These are phyloP conservation scores for Hibiscus mutabilis DNA, from an alignment of 345 rosid genomes.

Conservation along the genomic window DNA sequence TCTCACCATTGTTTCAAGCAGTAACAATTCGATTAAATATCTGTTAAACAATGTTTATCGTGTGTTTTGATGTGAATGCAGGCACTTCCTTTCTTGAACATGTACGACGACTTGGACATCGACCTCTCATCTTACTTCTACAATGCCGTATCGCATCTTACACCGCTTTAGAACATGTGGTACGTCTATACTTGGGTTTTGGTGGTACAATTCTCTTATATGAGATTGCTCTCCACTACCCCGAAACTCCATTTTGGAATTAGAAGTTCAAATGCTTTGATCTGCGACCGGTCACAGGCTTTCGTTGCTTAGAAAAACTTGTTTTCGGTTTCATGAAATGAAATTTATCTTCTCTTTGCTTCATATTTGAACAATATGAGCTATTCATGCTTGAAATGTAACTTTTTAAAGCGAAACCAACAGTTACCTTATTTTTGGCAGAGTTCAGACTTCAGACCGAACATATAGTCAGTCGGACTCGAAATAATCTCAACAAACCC, in stretches of 20 bases:
- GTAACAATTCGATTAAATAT: background rate
- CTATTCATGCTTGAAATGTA: background rate
- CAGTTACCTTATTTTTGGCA: background rate
- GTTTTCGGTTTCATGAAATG: background rate
- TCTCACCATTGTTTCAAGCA: constrained; percentile 1
- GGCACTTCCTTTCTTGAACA: constrained; percentile 69
- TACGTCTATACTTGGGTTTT: constrained; percentile 22
- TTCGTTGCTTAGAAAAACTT: background rate
- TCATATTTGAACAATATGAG: background rate
- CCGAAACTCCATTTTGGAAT: background rate
- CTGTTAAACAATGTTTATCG: background rate
- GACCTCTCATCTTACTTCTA: constrained; percentile 95
- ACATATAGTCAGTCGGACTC: background rate
- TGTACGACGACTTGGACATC: constrained; percentile 49
- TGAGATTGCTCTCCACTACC: background rate
- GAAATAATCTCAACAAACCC: background rate
- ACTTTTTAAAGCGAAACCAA: background rate
- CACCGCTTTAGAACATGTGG: constrained; percentile 50
- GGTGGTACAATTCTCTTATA: background rate
- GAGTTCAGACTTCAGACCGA: background rate
- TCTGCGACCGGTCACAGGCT: background rate
- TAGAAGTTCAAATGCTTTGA: background rate
- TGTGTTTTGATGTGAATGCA: constrained; percentile 23
- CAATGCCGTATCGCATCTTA: constrained; percentile 80
- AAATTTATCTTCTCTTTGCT: background rate